Evolutionary conservation across 805 yeast species (phyloP), one percentile per base, ranked within the genome.

Genomic region (Ogataea degrootiae): DNA sequence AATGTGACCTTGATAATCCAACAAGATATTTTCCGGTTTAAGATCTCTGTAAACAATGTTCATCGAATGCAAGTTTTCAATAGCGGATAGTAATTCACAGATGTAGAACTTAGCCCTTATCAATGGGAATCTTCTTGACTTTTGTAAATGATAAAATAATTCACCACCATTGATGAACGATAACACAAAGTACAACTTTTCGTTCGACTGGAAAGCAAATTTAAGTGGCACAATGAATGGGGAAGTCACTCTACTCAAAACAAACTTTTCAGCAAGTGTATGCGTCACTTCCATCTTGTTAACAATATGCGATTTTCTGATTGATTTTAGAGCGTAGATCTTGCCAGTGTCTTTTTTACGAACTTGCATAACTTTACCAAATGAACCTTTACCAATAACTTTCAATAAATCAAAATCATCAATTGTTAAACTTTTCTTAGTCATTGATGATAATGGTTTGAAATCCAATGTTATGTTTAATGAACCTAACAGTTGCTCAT

Each of bases 311-410:
- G 96, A 88, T 65, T 94, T 94, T 58, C 98, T 77, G 53, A 94
- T 82, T 0, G 97, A 90, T 67, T 94, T 94, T 62, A 94, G 73
- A 1, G 99, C 99, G 66, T 94, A 94, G 22, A 94, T 83, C 65
- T 92, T 95, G 54, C 85, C 85, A 3, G 99, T 94, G 67, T 94
- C 99, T 58, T 87, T 88, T 69, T 94, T 94, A 53, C 90, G 83
- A 38, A 94, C 99, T 68, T 94, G 99, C 98, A 94, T 94, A 45
- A 94, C 99, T 69, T 94, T 94, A 44, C 99, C 99, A 65, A 94
- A 94, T 9, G 97, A 90, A 7, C 99, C 99, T 65, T 94, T 94
- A 35, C 99, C 99, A 46, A 94, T 89, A 21, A 94, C 99, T 68
- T 94, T 94, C 56, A 94, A 75, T 44, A 94, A 71, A 59, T 90